phyloP scores from a whole-genome alignment of 768 basidiomycete species.

The Cyclocybe cylindracea region DNA sequence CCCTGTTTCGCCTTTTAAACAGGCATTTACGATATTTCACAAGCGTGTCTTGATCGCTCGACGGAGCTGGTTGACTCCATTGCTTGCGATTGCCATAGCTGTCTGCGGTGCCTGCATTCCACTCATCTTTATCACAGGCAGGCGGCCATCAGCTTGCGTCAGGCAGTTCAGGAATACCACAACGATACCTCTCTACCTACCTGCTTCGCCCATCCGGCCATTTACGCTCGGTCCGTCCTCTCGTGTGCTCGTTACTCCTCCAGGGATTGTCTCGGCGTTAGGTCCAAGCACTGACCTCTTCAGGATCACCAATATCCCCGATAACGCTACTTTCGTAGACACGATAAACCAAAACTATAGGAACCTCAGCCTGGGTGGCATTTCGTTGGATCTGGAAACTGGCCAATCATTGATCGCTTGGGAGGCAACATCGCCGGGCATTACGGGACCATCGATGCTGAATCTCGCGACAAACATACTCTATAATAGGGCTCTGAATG shows the following conservation, averaged over 20 bases:
- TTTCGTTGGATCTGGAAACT: constrained; percentile 57
- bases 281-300: constrained; percentile 41
- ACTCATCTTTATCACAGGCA: constrained; percentile 58
- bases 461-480: constrained; percentile 71
- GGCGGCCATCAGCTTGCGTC: constrained; percentile 49
- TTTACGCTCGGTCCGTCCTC: constrained; percentile 32
- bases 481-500: constrained; percentile 62
- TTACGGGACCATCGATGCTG: constrained; percentile 59
- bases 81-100: constrained; percentile 53
- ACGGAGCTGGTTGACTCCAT: constrained; percentile 68
- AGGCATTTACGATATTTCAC: constrained; percentile 73
- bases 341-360: constrained; percentile 51
- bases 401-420: constrained; percentile 65
- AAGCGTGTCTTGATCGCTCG: constrained; percentile 67
- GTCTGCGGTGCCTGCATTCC: constrained; percentile 70
- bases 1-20: constrained; percentile 54
- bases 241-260: constrained; percentile 52
- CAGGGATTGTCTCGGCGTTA: constrained; percentile 47
- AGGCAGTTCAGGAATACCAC: constrained; percentile 36
- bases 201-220: constrained; percentile 41
- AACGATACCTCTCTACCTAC: constrained; percentile 54
- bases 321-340: constrained; percentile 62
- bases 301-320: constrained; percentile 39
- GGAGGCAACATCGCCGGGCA: constrained; percentile 64
- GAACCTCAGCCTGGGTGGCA: constrained; percentile 64